These are phyloP conservation scores for Teratosphaeriaceae sp. DNA, from an alignment of 2,329 filamentous ascomycete genomes.

Conservation along the genomic window DNA sequence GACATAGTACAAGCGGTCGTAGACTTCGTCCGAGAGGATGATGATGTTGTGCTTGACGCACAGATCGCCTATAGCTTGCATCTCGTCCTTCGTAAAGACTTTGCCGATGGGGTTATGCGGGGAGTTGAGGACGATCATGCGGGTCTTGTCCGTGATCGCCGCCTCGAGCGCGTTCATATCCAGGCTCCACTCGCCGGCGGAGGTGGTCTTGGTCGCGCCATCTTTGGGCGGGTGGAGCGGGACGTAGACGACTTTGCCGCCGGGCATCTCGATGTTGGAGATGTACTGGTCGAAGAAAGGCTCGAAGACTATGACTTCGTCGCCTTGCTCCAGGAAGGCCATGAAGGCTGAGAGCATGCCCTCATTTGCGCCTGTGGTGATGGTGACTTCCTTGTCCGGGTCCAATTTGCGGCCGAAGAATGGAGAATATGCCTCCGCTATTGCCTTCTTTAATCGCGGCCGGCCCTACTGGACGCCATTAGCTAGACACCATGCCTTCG, in stretches of 20 bases:
- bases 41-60: slow-evolving; percentile 66
- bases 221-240: slow-evolving; percentile 84
- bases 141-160: slow-evolving; percentile 77
- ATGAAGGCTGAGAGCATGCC: slow-evolving; percentile 97
- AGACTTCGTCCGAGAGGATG: slow-evolving; percentile 58
- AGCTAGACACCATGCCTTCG: slow-evolving; percentile 6
- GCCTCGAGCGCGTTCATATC: slow-evolving; percentile 76
- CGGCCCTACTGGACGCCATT: slow-evolving; percentile 51
- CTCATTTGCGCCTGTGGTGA: slow-evolving; percentile 89
- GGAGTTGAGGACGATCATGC: slow-evolving; percentile 91
- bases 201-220: slow-evolving; percentile 71
- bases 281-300: slow-evolving; percentile 99
- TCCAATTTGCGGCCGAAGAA: slow-evolving; percentile 77
- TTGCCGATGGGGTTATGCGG: slow-evolving; percentile 96
- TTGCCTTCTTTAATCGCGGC: slow-evolving; percentile 83
- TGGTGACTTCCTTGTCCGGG: slow-evolving; percentile 86
- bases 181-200: slow-evolving; percentile 81
- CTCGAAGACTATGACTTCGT: slow-evolving; percentile 97
- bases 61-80: slow-evolving; percentile 76
- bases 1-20: slow-evolving; percentile 90
- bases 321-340: slow-evolving; percentile 89
- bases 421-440: slow-evolving; percentile 86
- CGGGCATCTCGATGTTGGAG: slow-evolving; percentile 97
- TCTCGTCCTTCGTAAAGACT: slow-evolving; percentile 78
- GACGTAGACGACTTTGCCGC: slow-evolving; percentile 90